Evolutionary conservation across 2,329 filamentous ascomycete genomes (phyloP).

Genomic region (Raffaelea albimanens): DNA sequence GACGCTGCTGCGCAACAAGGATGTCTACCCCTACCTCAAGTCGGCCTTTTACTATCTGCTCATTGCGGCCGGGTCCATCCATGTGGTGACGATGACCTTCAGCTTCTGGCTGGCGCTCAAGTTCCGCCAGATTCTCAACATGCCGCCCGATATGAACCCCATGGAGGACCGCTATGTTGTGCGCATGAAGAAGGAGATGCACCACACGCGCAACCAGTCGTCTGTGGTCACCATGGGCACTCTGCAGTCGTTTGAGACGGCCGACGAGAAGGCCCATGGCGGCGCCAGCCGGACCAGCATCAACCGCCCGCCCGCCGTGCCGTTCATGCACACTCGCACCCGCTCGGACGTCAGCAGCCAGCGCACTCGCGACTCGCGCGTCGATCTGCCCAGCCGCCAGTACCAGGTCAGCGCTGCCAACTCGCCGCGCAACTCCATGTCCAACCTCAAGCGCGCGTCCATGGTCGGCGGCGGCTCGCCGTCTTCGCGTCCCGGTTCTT

Average conservation of each 20-base stretch:
- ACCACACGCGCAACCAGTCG: slow-evolving; percentile 66
- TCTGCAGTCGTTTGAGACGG: slow-evolving; percentile 17
- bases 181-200: slow-evolving; percentile 22
- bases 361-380: slow-evolving; percentile 40
- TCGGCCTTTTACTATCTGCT: slow-evolving; percentile 60
- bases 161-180: slow-evolving; percentile 73
- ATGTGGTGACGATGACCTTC: slow-evolving; percentile 59
- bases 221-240: slow-evolving; percentile 39
- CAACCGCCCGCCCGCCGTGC: slow-evolving; percentile 47
- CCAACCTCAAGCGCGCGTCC: slow-evolving; percentile 34
- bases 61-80: slow-evolving; percentile 54
- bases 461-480: slow-evolving; percentile 16
- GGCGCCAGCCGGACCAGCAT: too few species aligned
- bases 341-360: slow-evolving; percentile 45
- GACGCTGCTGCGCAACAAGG: slow-evolving; percentile 52
- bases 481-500: slow-evolving; percentile 24
- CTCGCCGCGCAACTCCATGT: slow-evolving; percentile 29
- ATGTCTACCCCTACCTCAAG: slow-evolving; percentile 49
- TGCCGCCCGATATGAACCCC: slow-evolving; percentile 94
- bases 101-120: slow-evolving; percentile 67
- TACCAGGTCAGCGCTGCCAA: slow-evolving; percentile 38
- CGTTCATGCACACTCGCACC: slow-evolving; percentile 71
- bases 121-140: slow-evolving; percentile 70
- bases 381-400: slow-evolving; percentile 45
- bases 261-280: slow-evolving; percentile 48